These are phyloP conservation scores for Coemansia sp. DNA, from an alignment of 371 early-diverging fungal genomes.

Conservation along the genomic window DNA sequence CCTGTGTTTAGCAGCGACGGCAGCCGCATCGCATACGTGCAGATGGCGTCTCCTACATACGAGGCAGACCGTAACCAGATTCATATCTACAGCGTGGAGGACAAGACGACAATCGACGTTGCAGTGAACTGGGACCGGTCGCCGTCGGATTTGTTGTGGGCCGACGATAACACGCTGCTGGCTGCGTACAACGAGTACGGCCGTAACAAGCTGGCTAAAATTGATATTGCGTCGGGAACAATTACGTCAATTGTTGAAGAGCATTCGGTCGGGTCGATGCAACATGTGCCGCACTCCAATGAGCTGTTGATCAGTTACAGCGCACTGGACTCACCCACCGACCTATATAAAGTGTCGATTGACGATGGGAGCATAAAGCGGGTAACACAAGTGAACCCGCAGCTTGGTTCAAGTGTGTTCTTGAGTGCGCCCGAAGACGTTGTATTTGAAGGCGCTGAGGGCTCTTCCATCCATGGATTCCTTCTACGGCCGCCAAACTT, in stretches of 20 bases:
- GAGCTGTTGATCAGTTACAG: conserved; percentile 58
- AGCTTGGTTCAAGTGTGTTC: conserved; percentile 45
- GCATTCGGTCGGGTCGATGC: conserved; percentile 26
- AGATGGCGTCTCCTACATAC: conserved; percentile 70
- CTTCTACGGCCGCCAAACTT: conserved; percentile 67
- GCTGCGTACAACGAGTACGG: conserved; percentile 52
- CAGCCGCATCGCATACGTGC: conserved; percentile 64
- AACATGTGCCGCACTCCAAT: conserved; percentile 46
- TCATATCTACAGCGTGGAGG: conserved; percentile 55
- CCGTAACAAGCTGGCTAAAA: conserved; percentile 35
- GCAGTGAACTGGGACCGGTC: conserved; percentile 67
- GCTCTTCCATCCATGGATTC: conserved; percentile 70
- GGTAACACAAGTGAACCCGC: conserved; percentile 56
- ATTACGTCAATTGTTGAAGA: conserved; percentile 22
- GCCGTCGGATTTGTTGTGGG: conserved; percentile 60
- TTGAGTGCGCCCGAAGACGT: conserved; percentile 61
- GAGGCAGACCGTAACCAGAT: conserved; percentile 79
- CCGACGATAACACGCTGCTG: conserved; percentile 56
- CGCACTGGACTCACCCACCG: conserved; percentile 38
- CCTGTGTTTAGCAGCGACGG: conserved; percentile 69
- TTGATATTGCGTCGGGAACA: conserved; percentile 26
- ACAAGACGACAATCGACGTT: conserved; percentile 47
- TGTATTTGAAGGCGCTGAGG: conserved; percentile 63
- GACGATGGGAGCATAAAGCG: background rate
- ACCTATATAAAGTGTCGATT: conserved; percentile 23